Conservation (phyloP, 2,329 filamentous ascomycete genomes). For the Orbilia blumenaviensis region DNA sequence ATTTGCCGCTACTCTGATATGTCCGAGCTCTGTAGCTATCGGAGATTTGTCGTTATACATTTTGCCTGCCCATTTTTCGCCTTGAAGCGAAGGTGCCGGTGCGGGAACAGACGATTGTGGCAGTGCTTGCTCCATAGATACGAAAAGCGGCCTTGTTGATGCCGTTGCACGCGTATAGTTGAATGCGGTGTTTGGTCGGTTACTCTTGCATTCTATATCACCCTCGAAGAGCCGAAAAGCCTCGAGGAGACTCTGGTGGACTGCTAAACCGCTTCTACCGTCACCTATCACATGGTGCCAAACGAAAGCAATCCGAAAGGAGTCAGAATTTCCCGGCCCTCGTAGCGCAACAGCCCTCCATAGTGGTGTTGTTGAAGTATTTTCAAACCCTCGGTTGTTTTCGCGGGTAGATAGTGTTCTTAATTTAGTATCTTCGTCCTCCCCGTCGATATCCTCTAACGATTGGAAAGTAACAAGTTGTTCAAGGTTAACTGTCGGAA, state of each 20-base stretch:
- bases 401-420: conserved; percentile 13
- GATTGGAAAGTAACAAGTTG: conserved; percentile 19
- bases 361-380: background rate
- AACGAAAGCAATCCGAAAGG: conserved; percentile 28
- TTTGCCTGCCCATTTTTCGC: conserved; percentile 39
- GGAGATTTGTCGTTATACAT: conserved; percentile 17
- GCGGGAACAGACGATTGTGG: conserved; percentile 6
- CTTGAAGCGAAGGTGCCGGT: background rate
- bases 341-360: conserved; percentile 38
- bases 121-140: conserved; percentile 29
- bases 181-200: conserved; percentile 1
- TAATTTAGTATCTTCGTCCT: background rate
- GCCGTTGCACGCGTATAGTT: background rate
- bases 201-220: conserved; percentile 27
- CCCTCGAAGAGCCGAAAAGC: conserved; percentile 4
- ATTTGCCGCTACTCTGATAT: conserved; percentile 23
- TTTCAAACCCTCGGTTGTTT: conserved; percentile 31
- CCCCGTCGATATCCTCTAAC: background rate
- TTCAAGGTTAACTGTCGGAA: conserved; percentile 22
- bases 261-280: conserved; percentile 25
- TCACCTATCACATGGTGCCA: conserved; percentile 48
- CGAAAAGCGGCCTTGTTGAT: conserved; percentile 27
- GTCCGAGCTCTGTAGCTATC: conserved; percentile 19
- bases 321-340: background rate
- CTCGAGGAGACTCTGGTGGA: conserved; percentile 31